Conservation (phyloP, 306 rosid genomes). For the Myrica gale region DNA sequence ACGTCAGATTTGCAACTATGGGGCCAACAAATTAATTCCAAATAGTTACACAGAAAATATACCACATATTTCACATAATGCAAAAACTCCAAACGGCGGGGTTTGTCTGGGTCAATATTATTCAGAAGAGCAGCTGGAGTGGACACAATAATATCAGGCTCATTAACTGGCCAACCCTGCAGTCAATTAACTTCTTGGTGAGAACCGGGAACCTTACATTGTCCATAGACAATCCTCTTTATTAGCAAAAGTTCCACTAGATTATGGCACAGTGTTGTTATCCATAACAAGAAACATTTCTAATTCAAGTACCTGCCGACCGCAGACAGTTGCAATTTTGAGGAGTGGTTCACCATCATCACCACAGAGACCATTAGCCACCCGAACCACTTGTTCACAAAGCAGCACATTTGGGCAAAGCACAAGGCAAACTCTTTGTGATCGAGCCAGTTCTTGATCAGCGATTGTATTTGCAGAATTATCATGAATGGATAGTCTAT, state of each 20-base stretch:
- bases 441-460: slow-evolving; percentile 34
- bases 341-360: slow-evolving; percentile 65
- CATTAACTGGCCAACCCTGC: slow-evolving; percentile 85
- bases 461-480: slow-evolving; percentile 32
- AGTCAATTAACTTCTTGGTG: slow-evolving; percentile 20
- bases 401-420: slow-evolving; percentile 93
- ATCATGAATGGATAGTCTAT: slow-evolving; percentile 44
- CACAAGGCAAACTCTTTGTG: slow-evolving; percentile 52
- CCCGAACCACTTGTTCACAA: slow-evolving; percentile 80
- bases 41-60: slow-evolving; percentile 26
- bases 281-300: not conserved
- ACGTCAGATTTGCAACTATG: not conserved
- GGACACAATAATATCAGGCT: slow-evolving; percentile 81
- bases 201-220: slow-evolving; percentile 9
- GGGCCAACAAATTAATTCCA: slow-evolving; percentile 7
- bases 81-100: slow-evolving; percentile 58
- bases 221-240: slow-evolving; percentile 6
- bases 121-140: slow-evolving; percentile 95
- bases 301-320: slow-evolving; percentile 68
- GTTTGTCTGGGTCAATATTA: slow-evolving; percentile 60
- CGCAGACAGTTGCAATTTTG: slow-evolving; percentile 72
- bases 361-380: slow-evolving; percentile 71
- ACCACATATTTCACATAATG: slow-evolving; percentile 85
- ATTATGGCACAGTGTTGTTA: not conserved
- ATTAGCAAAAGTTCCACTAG: not conserved